Evolutionary conservation across 2,329 filamentous ascomycete species (phyloP).

Genomic region (Xylariaceae sp.): DNA sequence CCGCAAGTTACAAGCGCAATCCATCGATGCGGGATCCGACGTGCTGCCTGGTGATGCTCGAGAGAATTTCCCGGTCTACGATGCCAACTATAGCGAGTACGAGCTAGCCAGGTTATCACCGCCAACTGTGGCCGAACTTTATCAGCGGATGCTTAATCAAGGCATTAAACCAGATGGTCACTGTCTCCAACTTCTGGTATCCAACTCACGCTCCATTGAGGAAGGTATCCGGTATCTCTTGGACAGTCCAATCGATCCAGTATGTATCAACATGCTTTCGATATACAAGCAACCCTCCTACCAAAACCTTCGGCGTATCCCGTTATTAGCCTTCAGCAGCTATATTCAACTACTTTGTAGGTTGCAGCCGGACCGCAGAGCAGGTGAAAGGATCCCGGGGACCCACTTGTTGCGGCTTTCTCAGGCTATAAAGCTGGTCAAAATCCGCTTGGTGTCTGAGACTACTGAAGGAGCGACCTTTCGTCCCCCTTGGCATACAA

Average conservation of each 20-base stretch:
- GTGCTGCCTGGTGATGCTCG: slow-evolving; percentile 56
- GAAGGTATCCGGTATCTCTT: slow-evolving; percentile 46
- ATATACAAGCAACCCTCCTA: slow-evolving; percentile 14
- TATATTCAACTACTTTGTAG: slow-evolving; percentile 49
- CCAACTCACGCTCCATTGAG: slow-evolving; percentile 43
- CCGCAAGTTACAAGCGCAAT: slow-evolving; percentile 44
- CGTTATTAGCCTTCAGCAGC: slow-evolving; percentile 39
- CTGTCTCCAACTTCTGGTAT: slow-evolving; percentile 53
- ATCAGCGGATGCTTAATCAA: slow-evolving; percentile 50
- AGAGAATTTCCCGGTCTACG: slow-evolving; percentile 51
- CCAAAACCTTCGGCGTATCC: slow-evolving; percentile 24
- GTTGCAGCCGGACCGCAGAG: slow-evolving; percentile 28
- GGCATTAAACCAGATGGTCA: slow-evolving; percentile 44
- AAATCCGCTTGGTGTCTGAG: slow-evolving; percentile 20
- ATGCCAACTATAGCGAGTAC: slow-evolving; percentile 57
- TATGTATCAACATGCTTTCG: slow-evolving; percentile 14
- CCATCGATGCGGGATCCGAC: slow-evolving; percentile 17
- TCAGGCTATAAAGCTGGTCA: slow-evolving; percentile 32
- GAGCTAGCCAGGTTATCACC: slow-evolving; percentile 60
- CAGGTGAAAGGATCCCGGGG: slow-evolving; percentile 12
- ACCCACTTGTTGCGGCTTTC: slow-evolving; percentile 22
- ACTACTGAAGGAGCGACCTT: slow-evolving; percentile 26
- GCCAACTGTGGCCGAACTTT: slow-evolving; percentile 55
- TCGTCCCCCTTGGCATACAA: slow-evolving; percentile 37
- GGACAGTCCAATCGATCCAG: slow-evolving; percentile 34